Conservation (phyloP, 2,329 filamentous ascomycete species). For the Torrubiella hemipterigena region DNA sequence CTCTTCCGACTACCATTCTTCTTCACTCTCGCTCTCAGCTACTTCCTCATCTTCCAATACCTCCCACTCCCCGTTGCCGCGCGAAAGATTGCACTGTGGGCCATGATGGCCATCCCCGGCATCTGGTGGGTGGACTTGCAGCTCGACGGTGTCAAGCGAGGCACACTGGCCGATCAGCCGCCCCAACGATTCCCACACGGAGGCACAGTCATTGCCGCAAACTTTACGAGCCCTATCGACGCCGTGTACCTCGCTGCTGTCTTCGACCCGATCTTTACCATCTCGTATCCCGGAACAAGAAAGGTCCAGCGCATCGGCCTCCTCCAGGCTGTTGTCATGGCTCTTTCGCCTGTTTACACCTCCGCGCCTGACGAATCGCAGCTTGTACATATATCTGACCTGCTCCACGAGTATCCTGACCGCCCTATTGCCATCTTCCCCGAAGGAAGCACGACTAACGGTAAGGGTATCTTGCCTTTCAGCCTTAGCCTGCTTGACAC, state of each 20-base stretch:
- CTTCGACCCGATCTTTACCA: conserved; percentile 90
- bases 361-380: conserved; percentile 30
- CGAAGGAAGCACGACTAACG: conserved; percentile 90
- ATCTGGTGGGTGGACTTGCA: conserved; percentile 99
- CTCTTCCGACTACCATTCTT: conserved; percentile 70
- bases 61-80: conserved; percentile 51
- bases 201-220: conserved; percentile 74
- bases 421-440: conserved; percentile 81
- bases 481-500: conserved; percentile 64
- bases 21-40: conserved; percentile 51
- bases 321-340: conserved; percentile 59
- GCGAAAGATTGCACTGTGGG: conserved; percentile 81
- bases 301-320: conserved; percentile 69
- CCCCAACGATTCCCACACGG: conserved; percentile 63
- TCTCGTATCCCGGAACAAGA: conserved; percentile 64
- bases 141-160: conserved; percentile 90
- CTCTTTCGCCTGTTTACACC: conserved; percentile 49
- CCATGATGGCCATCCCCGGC: conserved; percentile 74
- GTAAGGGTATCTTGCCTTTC: conserved; percentile 75
- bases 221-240: conserved; percentile 87
- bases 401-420: conserved; percentile 57
- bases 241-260: conserved; percentile 84
- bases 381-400: conserved; percentile 48
- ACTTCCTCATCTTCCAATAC: conserved; percentile 75
- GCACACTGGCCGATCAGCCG: conserved; percentile 67